phyloP scores from a whole-genome alignment of 768 basidiomycete species.

The Suillus tomentosus region DNA sequence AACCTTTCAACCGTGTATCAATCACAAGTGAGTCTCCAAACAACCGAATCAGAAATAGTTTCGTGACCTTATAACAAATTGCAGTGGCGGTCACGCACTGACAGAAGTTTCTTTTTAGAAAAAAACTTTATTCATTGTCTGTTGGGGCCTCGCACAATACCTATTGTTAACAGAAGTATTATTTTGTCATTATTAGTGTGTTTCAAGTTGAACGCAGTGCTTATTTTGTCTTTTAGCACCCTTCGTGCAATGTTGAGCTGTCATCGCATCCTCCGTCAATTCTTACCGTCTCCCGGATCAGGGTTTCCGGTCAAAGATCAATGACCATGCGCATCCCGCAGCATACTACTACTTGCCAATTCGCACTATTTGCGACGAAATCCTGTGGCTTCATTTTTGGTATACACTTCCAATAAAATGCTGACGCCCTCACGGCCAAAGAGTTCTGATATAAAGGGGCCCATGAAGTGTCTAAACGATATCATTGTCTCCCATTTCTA shows the following conservation, averaged over 20 bases:
- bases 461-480: background rate
- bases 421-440: background rate
- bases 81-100: background rate
- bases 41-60: background rate
- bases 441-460: background rate
- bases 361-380: background rate
- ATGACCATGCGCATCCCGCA: background rate
- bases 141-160: too few species aligned
- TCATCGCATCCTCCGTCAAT: background rate
- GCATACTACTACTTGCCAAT: background rate
- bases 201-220: background rate
- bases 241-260: background rate
- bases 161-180: background rate
- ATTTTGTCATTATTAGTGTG: background rate
- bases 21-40: background rate
- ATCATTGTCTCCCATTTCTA: background rate
- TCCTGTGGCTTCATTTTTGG: background rate
- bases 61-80: background rate
- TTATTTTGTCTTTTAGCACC: background rate
- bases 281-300: background rate
- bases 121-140: too few species aligned
- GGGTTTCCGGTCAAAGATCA: background rate
- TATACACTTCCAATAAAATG: background rate
- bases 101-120: background rate
- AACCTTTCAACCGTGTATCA: background rate